These are phyloP conservation scores for Trichoderma guizhouense DNA, from an alignment of 2,329 filamentous ascomycete species.

Conservation along the genomic window DNA sequence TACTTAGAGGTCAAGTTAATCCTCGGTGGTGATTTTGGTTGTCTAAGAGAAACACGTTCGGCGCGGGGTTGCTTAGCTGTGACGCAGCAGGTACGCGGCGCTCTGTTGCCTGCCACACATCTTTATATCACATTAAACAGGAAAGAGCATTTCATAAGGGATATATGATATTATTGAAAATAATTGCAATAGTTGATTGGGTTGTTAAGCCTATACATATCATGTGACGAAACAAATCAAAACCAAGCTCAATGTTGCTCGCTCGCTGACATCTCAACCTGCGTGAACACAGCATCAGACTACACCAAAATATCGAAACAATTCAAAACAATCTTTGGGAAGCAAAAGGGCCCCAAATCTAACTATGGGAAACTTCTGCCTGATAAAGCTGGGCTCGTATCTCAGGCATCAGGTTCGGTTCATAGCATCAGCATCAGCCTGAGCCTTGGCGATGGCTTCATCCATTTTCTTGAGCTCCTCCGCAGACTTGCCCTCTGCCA, in stretches of 20 bases:
- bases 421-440: not conserved
- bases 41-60: not conserved
- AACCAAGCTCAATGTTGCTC: not conserved
- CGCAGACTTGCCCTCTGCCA: not conserved
- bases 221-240: not conserved
- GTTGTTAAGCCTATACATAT: not conserved
- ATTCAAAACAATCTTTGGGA: not conserved
- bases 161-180: not conserved
- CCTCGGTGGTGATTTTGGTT: not conserved
- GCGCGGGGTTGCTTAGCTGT: constrained; percentile 11
- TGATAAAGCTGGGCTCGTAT: not conserved
- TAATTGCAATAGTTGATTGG: not conserved
- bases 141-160: not conserved
- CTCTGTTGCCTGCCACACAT: not conserved
- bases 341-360: not conserved
- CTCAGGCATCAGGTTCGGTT: not conserved
- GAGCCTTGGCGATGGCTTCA: constrained; percentile 3
- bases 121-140: not conserved
- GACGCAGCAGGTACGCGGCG: constrained; percentile 8
- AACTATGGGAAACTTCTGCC: not conserved
- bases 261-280: not conserved
- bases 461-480: constrained; percentile 3
- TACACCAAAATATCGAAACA: not conserved
- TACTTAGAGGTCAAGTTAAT: not conserved
- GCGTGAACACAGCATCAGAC: not conserved